These are phyloP conservation scores for Emiliania huxleyi DNA, from an alignment of 78 protist species.

Conservation along the genomic window DNA sequence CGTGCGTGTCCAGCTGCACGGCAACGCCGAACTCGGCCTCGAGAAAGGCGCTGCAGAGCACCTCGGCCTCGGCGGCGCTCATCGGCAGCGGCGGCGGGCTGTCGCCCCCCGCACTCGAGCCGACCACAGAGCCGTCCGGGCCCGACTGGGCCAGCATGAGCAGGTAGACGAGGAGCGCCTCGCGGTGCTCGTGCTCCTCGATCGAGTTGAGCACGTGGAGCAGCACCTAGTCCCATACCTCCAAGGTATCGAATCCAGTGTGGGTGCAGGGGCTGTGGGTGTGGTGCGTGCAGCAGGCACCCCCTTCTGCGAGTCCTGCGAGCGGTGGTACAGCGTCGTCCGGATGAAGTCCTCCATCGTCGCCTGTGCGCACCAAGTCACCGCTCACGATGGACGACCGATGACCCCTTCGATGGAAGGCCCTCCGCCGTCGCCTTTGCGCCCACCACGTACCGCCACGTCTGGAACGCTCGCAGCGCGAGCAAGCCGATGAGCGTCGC, in stretches of 20 bases:
- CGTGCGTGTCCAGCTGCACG: neutral
- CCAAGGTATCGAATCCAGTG: too few relatives aligned
- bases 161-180: neutral
- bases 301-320: neutral
- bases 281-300: too few relatives aligned
- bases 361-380: neutral
- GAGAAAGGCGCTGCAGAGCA: neutral
- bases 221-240: too few relatives aligned
- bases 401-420: neutral
- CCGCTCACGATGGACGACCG: neutral
- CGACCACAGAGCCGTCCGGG: neutral
- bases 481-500: neutral
- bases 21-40: neutral
- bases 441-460: neutral
- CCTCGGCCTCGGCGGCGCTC: neutral
- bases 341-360: conserved; percentile 1
- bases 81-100: neutral
- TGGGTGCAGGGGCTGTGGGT: too few relatives aligned
- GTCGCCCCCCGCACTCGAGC: too few relatives aligned
- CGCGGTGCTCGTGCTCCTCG: conserved; percentile 3
- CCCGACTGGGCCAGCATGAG: neutral
- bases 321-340: neutral
- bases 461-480: neutral
- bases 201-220: conserved; percentile 2
- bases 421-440: neutral